Evolutionary conservation across 495 filamentous ascomycete genomes (phyloP), one percentile per base, ranked within the genome.

Genomic region (Trichoderma erinaceum): DNA sequence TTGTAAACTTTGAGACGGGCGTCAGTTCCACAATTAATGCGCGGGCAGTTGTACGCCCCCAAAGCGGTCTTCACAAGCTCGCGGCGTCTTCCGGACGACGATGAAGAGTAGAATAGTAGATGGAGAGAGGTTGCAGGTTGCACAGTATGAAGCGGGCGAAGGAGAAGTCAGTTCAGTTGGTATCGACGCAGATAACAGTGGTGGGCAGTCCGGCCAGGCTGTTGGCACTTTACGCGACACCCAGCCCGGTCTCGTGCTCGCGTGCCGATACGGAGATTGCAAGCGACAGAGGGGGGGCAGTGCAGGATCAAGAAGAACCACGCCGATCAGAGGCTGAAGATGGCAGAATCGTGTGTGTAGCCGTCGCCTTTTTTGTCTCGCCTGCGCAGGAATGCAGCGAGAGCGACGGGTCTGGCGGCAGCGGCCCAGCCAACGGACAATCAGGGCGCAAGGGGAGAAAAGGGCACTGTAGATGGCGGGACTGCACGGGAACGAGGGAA

Each of bases 211-310:
- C 48, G 48, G 56, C 56, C 23, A 61, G 56, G 16, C n/a, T 32
- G 56, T 21, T 61, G 56, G 56, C 56, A 61, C 56, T 61, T 61
- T 61, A 61, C 56, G 56, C 56, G 56, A 32, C 25, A 25, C 56
- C 8, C 56, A 29, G 29, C 56, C 56, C 23, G 56, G 56, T 61
- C 56, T 61, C 56, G 56, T 61, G 56, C 56, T 61, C 56, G 56
- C 25, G 56, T 61, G 56, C 56, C 56, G 56, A 32, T 32, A 61
- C 56, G 56, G 56, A 61, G 56, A 61, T 61, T 61, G 56, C 56
- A 32, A 32, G 56, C 56, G 56, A 61, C 56, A 32, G 56, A 61
- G 56, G 27, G 50, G 50, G 56, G 56, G 56, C 56, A 25, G 56
- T 61, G 56, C 56, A 61, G 56, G 56, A 61, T 11, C 18, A 29